Conservation (phyloP, 164 flowering plant species). For the Kalanchoe fedtschenkoi region DNA sequence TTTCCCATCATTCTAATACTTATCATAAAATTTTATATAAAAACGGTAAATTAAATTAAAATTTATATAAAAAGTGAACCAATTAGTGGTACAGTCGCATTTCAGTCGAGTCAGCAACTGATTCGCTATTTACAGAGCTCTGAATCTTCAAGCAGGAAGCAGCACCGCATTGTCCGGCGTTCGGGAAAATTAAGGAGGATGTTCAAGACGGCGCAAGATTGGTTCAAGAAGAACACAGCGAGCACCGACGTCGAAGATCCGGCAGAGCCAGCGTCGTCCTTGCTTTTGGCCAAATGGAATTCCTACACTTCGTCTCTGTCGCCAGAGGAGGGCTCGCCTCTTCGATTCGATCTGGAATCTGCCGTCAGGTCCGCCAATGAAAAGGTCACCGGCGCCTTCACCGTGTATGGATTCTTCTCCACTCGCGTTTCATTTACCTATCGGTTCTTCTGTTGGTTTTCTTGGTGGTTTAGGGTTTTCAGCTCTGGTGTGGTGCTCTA, state of each 20-base stretch:
- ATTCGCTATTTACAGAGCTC: too few relatives aligned
- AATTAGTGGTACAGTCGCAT: too few relatives aligned
- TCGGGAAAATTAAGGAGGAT: not conserved
- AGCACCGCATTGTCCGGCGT: too few relatives aligned
- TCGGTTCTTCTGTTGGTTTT: too few relatives aligned
- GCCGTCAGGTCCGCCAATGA: constrained; percentile 61
- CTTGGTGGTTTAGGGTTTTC: not conserved
- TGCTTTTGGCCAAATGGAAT: constrained; percentile 65
- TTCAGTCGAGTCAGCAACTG: too few relatives aligned
- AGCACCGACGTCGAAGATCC: constrained; percentile 12
- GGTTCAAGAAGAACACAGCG: constrained; percentile 33
- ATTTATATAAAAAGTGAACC: too few relatives aligned
- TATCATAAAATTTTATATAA: too few relatives aligned
- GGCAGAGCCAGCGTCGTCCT: constrained; percentile 21
- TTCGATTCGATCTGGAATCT: constrained; percentile 51
- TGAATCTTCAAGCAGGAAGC: too few relatives aligned
- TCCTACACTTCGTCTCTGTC: constrained; percentile 44
- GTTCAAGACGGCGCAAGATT: constrained; percentile 30
- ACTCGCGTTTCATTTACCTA: not conserved
- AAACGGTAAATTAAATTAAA: too few relatives aligned
- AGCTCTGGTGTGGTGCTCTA: too few relatives aligned
- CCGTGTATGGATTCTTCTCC: constrained; percentile 25
- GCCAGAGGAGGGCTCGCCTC: constrained; percentile 18
- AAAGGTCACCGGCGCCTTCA: constrained; percentile 54
- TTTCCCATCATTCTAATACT: too few relatives aligned